Percentiles rank a stretch among this genome's conserved stretches.
Evolutionary conservation across 106 monocot species (phyloP).

Genomic region (Amphibolis antarctica): DNA sequence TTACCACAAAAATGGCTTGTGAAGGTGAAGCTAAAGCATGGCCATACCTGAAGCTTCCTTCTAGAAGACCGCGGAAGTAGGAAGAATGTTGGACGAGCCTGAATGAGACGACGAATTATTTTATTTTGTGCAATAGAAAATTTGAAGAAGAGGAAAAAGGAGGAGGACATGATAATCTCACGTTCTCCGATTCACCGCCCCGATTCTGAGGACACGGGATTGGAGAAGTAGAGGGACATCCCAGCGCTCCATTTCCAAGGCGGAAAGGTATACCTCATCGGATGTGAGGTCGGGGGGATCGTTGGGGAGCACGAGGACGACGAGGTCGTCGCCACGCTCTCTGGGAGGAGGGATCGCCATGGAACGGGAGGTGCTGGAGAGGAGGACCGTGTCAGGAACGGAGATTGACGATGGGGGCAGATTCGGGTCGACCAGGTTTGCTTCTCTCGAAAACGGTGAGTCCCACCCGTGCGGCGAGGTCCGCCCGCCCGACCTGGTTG

Average conservation of each 20-base stretch:
- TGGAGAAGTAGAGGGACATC: constrained; percentile 19
- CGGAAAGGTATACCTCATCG: constrained; percentile 26
- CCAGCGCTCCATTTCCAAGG: constrained; percentile 22
- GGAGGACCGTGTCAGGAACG: background rate
- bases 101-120: background rate
- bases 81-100: constrained; percentile 35
- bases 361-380: background rate
- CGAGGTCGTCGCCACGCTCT: constrained; percentile 12
- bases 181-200: constrained; percentile 22
- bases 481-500: too few relatives aligned
- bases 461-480: too few relatives aligned
- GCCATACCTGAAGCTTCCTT: constrained; percentile 44
- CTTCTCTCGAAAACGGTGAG: too few relatives aligned
- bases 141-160: background rate
- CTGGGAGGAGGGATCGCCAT: background rate
- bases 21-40: background rate
- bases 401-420: background rate
- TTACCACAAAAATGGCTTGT: background rate
- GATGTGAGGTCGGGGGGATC: background rate
- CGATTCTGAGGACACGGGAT: constrained; percentile 19
- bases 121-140: background rate
- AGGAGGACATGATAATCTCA: background rate
- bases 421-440: too few relatives aligned
- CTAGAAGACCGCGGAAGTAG: constrained; percentile 42
- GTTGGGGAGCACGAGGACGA: constrained; percentile 29